Conservation (phyloP, 2,329 filamentous ascomycete species). For the Neonectria sp. region DNA sequence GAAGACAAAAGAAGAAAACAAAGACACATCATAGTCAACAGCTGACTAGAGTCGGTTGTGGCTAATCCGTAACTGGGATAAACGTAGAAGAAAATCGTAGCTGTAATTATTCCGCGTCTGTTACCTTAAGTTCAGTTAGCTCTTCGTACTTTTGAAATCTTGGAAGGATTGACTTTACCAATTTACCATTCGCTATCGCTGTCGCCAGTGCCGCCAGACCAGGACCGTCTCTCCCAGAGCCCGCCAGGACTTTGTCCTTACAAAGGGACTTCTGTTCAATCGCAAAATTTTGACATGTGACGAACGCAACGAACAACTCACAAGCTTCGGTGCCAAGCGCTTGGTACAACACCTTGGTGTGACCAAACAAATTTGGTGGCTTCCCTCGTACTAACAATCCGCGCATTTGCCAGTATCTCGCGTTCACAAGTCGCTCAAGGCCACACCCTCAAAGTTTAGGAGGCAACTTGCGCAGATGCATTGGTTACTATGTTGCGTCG, state of each 20-base stretch:
- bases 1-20: conserved; percentile 1
- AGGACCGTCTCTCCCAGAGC: neutral
- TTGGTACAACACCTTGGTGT: neutral
- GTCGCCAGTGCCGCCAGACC: neutral
- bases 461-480: neutral
- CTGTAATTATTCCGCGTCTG: neutral
- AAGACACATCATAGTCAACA: neutral
- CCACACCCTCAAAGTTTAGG: conserved; percentile 8
- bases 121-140: neutral
- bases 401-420: neutral
- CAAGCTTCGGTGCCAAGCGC: neutral
- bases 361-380: neutral
- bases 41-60: neutral
- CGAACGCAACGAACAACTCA: neutral
- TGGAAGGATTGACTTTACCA: neutral
- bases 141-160: neutral
- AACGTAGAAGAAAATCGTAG: conserved; percentile 3
- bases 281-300: neutral
- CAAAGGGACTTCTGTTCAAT: neutral
- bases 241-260: neutral
- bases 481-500: conserved; percentile 42
- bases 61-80: conserved; percentile 1
- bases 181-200: conserved; percentile 16
- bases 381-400: neutral
- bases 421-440: neutral